A percentile compares a stretch with the other conserved stretches of the same genome.
These are phyloP conservation scores for Aspergillus transmontanensis DNA, from an alignment of 2,329 filamentous ascomycete species.

Conservation along the genomic window DNA sequence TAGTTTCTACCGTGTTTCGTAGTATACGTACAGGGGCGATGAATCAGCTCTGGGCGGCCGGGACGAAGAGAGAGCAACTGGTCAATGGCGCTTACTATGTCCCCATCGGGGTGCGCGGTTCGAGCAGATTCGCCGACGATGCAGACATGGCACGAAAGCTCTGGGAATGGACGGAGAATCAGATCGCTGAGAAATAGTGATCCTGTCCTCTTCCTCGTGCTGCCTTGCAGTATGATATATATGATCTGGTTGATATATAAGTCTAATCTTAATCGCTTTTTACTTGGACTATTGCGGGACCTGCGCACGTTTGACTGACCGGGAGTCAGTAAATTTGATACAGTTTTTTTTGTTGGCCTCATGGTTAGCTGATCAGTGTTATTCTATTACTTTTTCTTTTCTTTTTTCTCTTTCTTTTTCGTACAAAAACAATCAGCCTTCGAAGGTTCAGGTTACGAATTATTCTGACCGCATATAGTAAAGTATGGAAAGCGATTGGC, in stretches of 20 bases:
- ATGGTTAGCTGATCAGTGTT: not conserved
- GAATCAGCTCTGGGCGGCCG: constrained; percentile 47
- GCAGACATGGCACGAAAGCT: constrained; percentile 35
- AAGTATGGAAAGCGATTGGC: too few relatives aligned
- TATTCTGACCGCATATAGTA: too few relatives aligned
- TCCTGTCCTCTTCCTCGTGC: not conserved
- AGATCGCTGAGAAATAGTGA: constrained; percentile 27
- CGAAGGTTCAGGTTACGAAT: not conserved
- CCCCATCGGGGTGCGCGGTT: constrained; percentile 40
- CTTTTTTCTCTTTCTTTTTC: not conserved
- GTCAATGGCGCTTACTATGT: constrained; percentile 46
- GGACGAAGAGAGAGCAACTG: constrained; percentile 33
- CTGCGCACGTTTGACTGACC: not conserved
- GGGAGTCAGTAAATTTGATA: not conserved
- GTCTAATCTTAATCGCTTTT: not conserved
- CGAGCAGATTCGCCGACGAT: constrained; percentile 33
- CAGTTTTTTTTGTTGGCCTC: not conserved
- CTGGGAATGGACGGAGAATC: constrained; percentile 50
- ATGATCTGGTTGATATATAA: not conserved
- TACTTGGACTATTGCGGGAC: not conserved
- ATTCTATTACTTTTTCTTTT: not conserved
- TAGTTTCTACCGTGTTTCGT: constrained; percentile 32
- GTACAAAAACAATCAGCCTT: not conserved
- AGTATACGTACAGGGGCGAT: constrained; percentile 38
- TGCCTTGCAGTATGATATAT: not conserved